phyloP scores from a whole-genome alignment of 768 basidiomycete species.

The Russula brevipes region DNA sequence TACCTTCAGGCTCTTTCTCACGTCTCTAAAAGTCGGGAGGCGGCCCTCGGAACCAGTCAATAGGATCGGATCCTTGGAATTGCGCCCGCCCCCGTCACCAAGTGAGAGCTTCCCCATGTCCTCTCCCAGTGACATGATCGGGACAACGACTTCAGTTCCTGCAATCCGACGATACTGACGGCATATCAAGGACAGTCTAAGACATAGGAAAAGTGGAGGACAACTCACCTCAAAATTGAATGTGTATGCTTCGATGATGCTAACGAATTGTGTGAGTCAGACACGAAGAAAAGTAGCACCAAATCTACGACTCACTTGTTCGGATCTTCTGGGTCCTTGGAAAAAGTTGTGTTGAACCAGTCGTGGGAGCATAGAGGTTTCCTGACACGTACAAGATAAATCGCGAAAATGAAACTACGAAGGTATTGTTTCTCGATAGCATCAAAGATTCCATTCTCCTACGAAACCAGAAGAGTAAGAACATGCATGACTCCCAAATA shows the following conservation, averaged over 20 bases:
- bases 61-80: slow-evolving; percentile 50
- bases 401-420: slow-evolving; percentile 77
- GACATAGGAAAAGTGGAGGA: background rate
- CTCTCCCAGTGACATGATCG: slow-evolving; percentile 70
- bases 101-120: slow-evolving; percentile 49
- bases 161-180: slow-evolving; percentile 62
- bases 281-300: slow-evolving; percentile 7
- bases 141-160: slow-evolving; percentile 54
- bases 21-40: slow-evolving; percentile 70
- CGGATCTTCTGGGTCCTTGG: slow-evolving; percentile 82
- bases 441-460: slow-evolving; percentile 87
- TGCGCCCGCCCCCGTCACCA: slow-evolving; percentile 28
- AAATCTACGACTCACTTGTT: slow-evolving; percentile 57
- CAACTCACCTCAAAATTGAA: slow-evolving; percentile 63
- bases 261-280: slow-evolving; percentile 30
- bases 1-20: slow-evolving; percentile 79
- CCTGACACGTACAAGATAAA: slow-evolving; percentile 62
- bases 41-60: slow-evolving; percentile 56
- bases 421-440: slow-evolving; percentile 82
- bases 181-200: background rate
- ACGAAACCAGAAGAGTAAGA: background rate
- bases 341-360: slow-evolving; percentile 17
- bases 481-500: slow-evolving; percentile 14
- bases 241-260: slow-evolving; percentile 83
- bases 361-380: background rate